Evolutionary conservation across 1,284 basidiomycete genomes (phyloP).

Genomic region (Malassezia arunalokei): DNA sequence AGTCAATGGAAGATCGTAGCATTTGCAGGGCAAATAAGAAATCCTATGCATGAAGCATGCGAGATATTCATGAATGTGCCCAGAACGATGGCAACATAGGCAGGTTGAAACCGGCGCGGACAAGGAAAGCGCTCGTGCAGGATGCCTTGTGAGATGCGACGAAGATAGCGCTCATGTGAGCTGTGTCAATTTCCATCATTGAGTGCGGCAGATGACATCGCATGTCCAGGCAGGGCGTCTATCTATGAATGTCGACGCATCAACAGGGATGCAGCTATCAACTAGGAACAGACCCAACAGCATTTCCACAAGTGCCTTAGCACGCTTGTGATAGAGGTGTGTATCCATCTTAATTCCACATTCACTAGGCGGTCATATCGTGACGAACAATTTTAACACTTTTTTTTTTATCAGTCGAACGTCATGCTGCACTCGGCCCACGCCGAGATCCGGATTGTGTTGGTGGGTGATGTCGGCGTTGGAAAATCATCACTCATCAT

Average conservation of each 20-base stretch:
- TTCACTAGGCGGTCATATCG: not conserved
- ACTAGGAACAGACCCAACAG: too few species aligned
- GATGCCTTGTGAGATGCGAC: not conserved
- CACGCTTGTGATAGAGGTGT: not conserved
- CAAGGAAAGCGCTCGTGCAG: not conserved
- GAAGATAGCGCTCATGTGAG: not conserved
- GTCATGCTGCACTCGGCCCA: slow-evolving; percentile 55
- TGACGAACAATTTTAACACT: not conserved
- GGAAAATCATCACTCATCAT: slow-evolving; percentile 40
- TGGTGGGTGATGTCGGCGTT: slow-evolving; percentile 75
- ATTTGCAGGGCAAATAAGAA: slow-evolving; percentile 6
- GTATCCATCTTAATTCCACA: not conserved
- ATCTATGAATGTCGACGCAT: not conserved
- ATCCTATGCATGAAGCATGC: slow-evolving; percentile 5
- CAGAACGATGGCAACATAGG: slow-evolving; percentile 1
- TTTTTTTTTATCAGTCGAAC: not conserved
- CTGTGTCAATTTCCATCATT: too few species aligned
- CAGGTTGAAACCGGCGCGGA: not conserved
- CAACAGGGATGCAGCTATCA: too few species aligned
- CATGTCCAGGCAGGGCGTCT: not conserved
- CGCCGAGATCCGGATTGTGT: slow-evolving; percentile 71
- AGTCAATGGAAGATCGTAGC: not conserved
- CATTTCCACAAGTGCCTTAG: too few species aligned
- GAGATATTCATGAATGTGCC: slow-evolving; percentile 1
- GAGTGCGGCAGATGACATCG: not conserved